Evolutionary conservation across 2,329 filamentous ascomycete species (phyloP), one percentile per base, ranked within the genome.

Genomic region (Nigrospora sphaerica): DNA sequence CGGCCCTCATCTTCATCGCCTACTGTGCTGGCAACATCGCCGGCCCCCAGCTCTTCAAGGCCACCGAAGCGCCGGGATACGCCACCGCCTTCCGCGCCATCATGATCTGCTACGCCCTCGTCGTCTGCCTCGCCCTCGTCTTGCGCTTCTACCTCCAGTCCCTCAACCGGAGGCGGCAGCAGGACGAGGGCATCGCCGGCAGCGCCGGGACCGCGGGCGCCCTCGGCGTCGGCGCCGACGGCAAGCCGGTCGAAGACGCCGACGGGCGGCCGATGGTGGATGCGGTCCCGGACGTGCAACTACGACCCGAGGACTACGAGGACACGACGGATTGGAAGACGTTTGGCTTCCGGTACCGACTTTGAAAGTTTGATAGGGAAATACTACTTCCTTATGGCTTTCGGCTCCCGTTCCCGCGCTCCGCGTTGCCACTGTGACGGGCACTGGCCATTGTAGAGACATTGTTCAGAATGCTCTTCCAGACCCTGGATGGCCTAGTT

Each of bases 301-400:
- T 75, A 18, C 59, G 63, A 16, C 63, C 68, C 0, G 67, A 70
- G 45, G 73, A 75, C 48, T 75, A 78, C 47, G 75, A 80, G 17
- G 78, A 83, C 57, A 60, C 75, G 3, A 82, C 80, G 2, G 80
- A 83, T 54, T 80, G 76, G 73, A 71, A 80, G 34, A 79, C 71
- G 1, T 58, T 70, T 16, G 80, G 79, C 0, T 83, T 83, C 50
- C 70, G 78, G 37, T 83, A 83, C 60, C 70, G 79, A 28, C 55
- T 76, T 23, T 76, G 52, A 45, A 45, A 13, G 12, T 7, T 13
- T 18, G 23, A 9, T 28, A 28, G 23, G 23, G 7, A 28, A 28
- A 28, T 28, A 28, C 23, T 2, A 10, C 6, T 10, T 28, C 23
- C 23, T 28, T 10, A 10, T 23, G 23, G 23, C 4, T 28, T 28